These are phyloP conservation scores for Suillus tomentosus DNA, from an alignment of 768 basidiomycete species.

Conservation along the genomic window DNA sequence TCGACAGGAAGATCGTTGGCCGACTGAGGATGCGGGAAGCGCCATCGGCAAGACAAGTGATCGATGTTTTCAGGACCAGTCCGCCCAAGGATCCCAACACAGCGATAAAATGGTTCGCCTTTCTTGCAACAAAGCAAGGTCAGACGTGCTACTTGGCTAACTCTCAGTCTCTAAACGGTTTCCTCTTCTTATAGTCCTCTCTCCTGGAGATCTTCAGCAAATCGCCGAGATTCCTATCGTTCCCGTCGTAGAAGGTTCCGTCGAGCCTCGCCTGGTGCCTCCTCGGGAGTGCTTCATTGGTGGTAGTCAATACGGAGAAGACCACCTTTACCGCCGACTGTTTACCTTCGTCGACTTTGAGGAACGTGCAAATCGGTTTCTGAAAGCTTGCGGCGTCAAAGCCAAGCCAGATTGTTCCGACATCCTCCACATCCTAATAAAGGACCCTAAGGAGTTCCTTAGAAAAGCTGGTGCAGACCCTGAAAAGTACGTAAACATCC, in stretches of 20 bases:
- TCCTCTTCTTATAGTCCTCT: conserved; percentile 49
- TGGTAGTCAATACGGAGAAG: conserved; percentile 27
- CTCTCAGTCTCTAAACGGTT: conserved; percentile 6
- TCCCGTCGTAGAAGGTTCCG: conserved; percentile 41
- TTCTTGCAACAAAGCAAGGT: conserved; percentile 63
- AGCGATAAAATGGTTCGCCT: conserved; percentile 62
- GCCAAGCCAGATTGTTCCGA: conserved; percentile 81
- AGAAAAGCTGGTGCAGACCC: conserved; percentile 57
- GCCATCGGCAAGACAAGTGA: conserved; percentile 58
- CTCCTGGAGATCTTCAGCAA: conserved; percentile 47
- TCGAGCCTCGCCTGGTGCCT: conserved; percentile 40
- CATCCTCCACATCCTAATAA: conserved; percentile 63
- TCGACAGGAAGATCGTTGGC: conserved; percentile 46
- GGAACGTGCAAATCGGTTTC: conserved; percentile 70
- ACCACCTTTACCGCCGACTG: conserved; percentile 68
- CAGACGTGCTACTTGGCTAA: not conserved
- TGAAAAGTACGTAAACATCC: conserved; percentile 47
- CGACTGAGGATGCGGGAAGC: conserved; percentile 68
- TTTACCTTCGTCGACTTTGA: conserved; percentile 89
- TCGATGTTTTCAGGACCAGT: conserved; percentile 51
- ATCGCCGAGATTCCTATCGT: conserved; percentile 64
- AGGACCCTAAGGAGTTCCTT: conserved; percentile 67
- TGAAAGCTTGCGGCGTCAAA: conserved; percentile 82
- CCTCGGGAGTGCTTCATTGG: conserved; percentile 68
- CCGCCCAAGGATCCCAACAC: conserved; percentile 51